These are phyloP conservation scores for Fragaria ananassa DNA, from an alignment of 306 rosid genomes.

Conservation along the genomic window DNA sequence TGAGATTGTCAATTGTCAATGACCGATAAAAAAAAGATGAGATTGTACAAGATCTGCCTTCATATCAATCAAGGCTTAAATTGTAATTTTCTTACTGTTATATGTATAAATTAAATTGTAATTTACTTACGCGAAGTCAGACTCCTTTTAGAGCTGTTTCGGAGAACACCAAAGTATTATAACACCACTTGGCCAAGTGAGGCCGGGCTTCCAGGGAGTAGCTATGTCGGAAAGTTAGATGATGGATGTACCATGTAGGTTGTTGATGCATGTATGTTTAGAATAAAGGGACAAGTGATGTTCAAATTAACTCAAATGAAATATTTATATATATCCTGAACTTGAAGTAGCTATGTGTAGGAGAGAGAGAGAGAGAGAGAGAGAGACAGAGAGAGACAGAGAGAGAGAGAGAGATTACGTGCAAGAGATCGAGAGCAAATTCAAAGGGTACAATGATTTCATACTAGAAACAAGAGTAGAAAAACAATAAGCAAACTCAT, in stretches of 20 bases:
- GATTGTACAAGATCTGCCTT: too few species aligned
- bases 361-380: background rate
- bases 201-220: background rate
- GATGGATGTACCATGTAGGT: background rate
- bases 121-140: too few species aligned
- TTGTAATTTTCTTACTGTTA: too few species aligned
- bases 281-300: background rate
- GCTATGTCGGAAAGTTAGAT: background rate
- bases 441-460: conserved; percentile 16
- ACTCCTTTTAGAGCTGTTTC: background rate
- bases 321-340: too few species aligned
- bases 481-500: conserved; percentile 18
- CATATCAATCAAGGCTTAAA: too few species aligned
- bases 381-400: background rate
- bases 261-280: background rate
- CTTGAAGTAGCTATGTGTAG: background rate
- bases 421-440: background rate
- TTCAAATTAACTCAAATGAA: background rate
- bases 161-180: too few species aligned
- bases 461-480: conserved; percentile 24
- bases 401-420: background rate
- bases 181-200: background rate
- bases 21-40: too few species aligned
- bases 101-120: too few species aligned
- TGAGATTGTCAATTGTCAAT: too few species aligned